phyloP scores from a whole-genome alignment of 1,284 basidiomycete genomes.

The Athelia psychrophila region DNA sequence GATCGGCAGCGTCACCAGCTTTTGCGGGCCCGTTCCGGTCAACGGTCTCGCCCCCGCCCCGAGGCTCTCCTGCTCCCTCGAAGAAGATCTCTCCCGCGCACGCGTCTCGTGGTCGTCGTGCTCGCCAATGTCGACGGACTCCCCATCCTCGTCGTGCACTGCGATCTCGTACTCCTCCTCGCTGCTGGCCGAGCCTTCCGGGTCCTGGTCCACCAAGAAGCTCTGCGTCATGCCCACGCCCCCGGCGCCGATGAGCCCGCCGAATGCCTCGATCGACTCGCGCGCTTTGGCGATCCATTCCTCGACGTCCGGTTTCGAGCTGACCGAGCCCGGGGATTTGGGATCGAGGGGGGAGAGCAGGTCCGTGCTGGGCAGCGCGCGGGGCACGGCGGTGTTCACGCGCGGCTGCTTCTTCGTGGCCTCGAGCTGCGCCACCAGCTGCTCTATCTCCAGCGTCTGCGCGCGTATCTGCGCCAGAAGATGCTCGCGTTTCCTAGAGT shows the following conservation, averaged over 20 bases:
- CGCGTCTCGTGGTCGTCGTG: slow-evolving; percentile 16
- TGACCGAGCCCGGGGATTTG: slow-evolving; percentile 21
- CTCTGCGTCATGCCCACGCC: slow-evolving; percentile 49
- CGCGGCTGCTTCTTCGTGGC: slow-evolving; percentile 19
- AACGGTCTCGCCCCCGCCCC: not conserved
- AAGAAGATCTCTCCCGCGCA: slow-evolving; percentile 24
- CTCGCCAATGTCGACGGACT: slow-evolving; percentile 26
- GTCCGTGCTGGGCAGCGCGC: slow-evolving; percentile 20
- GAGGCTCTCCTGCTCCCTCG: slow-evolving; percentile 22
- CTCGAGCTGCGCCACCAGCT: slow-evolving; percentile 65
- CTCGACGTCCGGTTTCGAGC: slow-evolving; percentile 43
- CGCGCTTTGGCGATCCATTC: slow-evolving; percentile 74
- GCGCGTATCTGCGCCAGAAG: slow-evolving; percentile 69
- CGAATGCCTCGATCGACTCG: slow-evolving; percentile 62
- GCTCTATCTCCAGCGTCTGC: slow-evolving; percentile 66
- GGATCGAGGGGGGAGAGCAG: slow-evolving; percentile 32
- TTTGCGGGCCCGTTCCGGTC: slow-evolving; percentile 15
- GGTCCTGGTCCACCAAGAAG: slow-evolving; percentile 43
- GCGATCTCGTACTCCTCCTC: slow-evolving; percentile 34
- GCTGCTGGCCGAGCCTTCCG: slow-evolving; percentile 33
- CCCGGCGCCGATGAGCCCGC: slow-evolving; percentile 58
- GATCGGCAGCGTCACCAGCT: slow-evolving; percentile 53
- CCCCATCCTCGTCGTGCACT: slow-evolving; percentile 28
- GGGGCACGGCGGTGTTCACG: slow-evolving; percentile 15
- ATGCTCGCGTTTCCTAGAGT: slow-evolving; percentile 66